Conservation (phyloP, 176 grass and related monocot genomes). For the Bonia amplexicaulis region DNA sequence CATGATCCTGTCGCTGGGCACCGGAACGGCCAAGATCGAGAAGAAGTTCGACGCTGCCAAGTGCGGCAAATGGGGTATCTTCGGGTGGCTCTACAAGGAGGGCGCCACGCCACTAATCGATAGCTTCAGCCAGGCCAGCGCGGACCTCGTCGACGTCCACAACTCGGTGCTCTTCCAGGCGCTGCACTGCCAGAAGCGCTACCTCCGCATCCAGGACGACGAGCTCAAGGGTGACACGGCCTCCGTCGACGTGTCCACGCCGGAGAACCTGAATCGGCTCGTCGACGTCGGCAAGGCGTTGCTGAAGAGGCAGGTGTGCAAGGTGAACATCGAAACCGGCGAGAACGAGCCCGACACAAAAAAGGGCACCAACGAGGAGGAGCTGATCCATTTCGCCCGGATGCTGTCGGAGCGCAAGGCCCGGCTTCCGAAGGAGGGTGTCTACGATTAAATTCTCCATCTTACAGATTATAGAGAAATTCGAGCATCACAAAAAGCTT, state of each 20-base stretch:
- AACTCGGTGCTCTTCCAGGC: constrained; percentile 50
- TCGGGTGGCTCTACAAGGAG: constrained; percentile 42
- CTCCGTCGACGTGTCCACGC: constrained; percentile 35
- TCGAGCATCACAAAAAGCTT: too few species aligned
- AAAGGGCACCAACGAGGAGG: constrained; percentile 49
- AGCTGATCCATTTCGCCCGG: constrained; percentile 10
- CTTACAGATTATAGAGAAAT: too few species aligned
- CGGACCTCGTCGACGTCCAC: constrained; percentile 66
- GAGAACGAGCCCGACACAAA: not conserved
- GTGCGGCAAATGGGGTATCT: constrained; percentile 41
- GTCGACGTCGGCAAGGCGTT: constrained; percentile 31
- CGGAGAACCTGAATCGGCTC: constrained; percentile 33
- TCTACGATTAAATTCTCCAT: too few species aligned
- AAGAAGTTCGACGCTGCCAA: constrained; percentile 29
- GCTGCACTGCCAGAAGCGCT: constrained; percentile 14
- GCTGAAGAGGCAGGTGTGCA: constrained; percentile 34
- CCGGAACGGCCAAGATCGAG: constrained; percentile 39
- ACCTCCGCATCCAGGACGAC: constrained; percentile 64
- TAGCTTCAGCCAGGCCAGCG: constrained; percentile 47
- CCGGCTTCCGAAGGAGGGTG: constrained; percentile 14
- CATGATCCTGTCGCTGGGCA: constrained; percentile 54
- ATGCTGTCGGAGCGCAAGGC: constrained; percentile 32
- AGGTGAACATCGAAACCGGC: constrained; percentile 47
- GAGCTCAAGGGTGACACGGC: constrained; percentile 16
- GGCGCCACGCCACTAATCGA: constrained; percentile 45